A percentile compares a stretch with the other conserved stretches of the same genome.
Conservation (phyloP, 768 basidiomycete species). For the Steccherinum ochraceum region DNA sequence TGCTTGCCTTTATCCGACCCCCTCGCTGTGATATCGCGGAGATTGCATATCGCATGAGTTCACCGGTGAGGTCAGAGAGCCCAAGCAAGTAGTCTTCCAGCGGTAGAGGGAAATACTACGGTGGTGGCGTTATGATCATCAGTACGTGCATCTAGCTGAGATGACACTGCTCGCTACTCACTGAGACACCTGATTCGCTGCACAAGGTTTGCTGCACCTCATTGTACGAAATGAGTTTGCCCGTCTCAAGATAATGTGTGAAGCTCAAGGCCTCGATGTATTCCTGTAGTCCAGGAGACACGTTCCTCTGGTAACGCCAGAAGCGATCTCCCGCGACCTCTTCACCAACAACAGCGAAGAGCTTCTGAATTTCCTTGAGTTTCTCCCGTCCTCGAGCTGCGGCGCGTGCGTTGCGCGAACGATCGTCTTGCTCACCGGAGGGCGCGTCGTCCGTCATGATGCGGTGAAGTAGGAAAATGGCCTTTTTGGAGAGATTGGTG, state of each 20-base stretch:
- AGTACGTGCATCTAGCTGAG: not conserved
- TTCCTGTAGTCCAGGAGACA: slow-evolving; percentile 86
- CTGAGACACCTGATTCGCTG: slow-evolving; percentile 56
- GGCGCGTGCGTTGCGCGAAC: slow-evolving; percentile 36
- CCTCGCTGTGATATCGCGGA: slow-evolving; percentile 67
- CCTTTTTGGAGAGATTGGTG: slow-evolving; percentile 87
- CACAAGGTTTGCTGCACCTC: slow-evolving; percentile 62
- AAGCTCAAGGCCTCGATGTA: slow-evolving; percentile 94
- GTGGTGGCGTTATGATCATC: not conserved
- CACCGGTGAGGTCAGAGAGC: slow-evolving; percentile 90
- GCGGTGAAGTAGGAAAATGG: slow-evolving; percentile 90
- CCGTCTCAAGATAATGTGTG: slow-evolving; percentile 73
- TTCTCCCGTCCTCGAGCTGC: slow-evolving; percentile 50
- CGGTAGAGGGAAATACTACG: slow-evolving; percentile 71
- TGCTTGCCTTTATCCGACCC: slow-evolving; percentile 52
- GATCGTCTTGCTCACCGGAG: slow-evolving; percentile 18
- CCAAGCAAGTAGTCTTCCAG: slow-evolving; percentile 87
- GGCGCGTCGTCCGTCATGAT: slow-evolving; percentile 39
- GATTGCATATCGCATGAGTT: slow-evolving; percentile 94
- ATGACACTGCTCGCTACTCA: no score
- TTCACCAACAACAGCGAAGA: slow-evolving; percentile 55
- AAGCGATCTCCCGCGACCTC: slow-evolving; percentile 65
- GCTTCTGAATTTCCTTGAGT: slow-evolving; percentile 55
- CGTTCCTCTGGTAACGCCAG: slow-evolving; percentile 70
- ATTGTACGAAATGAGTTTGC: slow-evolving; percentile 57